Conservation (phyloP, 441 rosid genomes). For the Arabidopsis hybrid region DNA sequence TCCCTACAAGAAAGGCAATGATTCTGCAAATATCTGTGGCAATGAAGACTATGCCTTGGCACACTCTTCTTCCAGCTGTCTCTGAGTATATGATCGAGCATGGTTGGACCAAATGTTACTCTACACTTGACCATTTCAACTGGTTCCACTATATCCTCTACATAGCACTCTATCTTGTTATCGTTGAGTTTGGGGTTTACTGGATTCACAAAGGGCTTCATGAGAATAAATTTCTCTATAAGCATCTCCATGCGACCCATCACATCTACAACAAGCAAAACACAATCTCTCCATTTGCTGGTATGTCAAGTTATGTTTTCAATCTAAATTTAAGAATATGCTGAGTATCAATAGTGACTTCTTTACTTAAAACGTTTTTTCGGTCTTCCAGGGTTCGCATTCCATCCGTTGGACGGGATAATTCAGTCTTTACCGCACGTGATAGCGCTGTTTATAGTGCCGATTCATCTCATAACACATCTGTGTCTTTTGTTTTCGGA, state of each 20-base stretch:
- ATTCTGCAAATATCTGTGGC: conserved; percentile 79
- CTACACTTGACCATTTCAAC: conserved; percentile 63
- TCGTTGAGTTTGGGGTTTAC: conserved; percentile 80
- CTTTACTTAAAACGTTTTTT: not conserved
- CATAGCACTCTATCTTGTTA: conserved; percentile 57
- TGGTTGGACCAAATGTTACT: conserved; percentile 86
- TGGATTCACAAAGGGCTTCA: conserved; percentile 88
- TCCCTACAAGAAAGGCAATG: conserved; percentile 78
- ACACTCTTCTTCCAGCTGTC: conserved; percentile 68
- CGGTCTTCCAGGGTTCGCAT: conserved; percentile 64
- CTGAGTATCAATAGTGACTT: not conserved
- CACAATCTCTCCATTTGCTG: conserved; percentile 91
- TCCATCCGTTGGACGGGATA: conserved; percentile 83
- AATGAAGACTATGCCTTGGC: conserved; percentile 90
- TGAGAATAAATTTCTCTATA: conserved; percentile 80
- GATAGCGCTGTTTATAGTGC: conserved; percentile 66
- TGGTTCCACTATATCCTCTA: conserved; percentile 58
- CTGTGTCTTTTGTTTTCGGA: conserved; percentile 67
- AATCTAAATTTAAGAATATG: not conserved
- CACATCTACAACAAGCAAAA: conserved; percentile 92
- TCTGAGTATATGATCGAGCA: conserved; percentile 83
- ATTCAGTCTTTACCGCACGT: conserved; percentile 86
- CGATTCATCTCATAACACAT: conserved; percentile 75
- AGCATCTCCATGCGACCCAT: conserved; percentile 78
- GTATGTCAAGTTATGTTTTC: conserved; percentile 46